These are phyloP conservation scores for Lophiostoma macrostomum DNA, from an alignment of 495 filamentous ascomycete genomes.

Conservation along the genomic window DNA sequence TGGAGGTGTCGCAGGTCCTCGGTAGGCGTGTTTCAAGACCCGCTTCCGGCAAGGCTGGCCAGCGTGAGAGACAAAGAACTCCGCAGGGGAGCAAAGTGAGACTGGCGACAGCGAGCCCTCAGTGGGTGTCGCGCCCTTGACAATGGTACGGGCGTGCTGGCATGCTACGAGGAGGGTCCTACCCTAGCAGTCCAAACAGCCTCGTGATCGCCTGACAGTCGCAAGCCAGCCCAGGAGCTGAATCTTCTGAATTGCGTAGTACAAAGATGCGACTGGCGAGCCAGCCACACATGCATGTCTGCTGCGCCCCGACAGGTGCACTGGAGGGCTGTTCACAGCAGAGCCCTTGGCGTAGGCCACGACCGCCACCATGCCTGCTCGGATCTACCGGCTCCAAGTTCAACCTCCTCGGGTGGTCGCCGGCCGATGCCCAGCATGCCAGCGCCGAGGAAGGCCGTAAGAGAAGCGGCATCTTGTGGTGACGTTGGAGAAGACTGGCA, in stretches of 20 bases:
- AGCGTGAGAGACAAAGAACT: conserved; percentile 13
- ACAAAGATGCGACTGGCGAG: neutral
- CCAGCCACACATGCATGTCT: neutral
- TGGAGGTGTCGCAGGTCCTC: conserved; percentile 23
- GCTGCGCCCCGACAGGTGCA: too few species aligned
- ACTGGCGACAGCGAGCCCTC: neutral
- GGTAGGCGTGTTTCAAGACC: conserved; percentile 23
- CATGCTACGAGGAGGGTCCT: neutral
- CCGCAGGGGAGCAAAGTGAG: conserved; percentile 14
- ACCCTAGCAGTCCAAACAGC: conserved; percentile 2
- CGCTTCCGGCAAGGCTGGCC: conserved; percentile 24
- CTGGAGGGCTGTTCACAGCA: too few species aligned
- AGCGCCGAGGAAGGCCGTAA: too few species aligned
- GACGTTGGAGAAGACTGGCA: too few species aligned
- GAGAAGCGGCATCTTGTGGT: too few species aligned
- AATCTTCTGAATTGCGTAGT: neutral
- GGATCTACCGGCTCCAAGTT: too few species aligned
- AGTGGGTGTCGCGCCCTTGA: neutral
- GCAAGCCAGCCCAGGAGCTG: neutral
- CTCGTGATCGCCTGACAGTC: conserved; percentile 1
- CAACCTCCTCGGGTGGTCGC: too few species aligned
- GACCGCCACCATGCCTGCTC: too few species aligned
- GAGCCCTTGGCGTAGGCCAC: too few species aligned
- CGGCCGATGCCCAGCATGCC: too few species aligned
- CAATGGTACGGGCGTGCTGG: neutral